phyloP scores from a whole-genome alignment of 306 rosid species.

The Benincasa hispida region DNA sequence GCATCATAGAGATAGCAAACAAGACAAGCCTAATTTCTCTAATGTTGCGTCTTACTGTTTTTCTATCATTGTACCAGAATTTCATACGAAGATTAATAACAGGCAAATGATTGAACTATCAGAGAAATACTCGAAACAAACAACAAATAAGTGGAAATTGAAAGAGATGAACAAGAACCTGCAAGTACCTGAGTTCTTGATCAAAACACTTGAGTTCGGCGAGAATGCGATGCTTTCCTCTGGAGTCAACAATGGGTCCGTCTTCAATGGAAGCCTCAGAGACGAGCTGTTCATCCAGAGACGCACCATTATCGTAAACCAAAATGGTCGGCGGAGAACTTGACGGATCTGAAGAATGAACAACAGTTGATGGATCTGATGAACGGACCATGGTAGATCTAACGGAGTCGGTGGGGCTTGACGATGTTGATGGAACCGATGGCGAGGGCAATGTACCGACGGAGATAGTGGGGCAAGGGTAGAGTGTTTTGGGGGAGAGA shows the following conservation, averaged over 20 bases:
- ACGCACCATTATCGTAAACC: constrained; percentile 62
- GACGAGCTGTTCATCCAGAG: constrained; percentile 31
- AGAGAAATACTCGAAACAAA: background rate
- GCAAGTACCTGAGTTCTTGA: constrained; percentile 52
- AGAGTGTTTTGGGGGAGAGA: too few species aligned
- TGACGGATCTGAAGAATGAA: too few species aligned
- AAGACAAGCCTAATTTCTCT: background rate
- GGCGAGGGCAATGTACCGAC: too few species aligned
- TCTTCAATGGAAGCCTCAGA: background rate
- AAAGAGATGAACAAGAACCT: constrained; percentile 24
- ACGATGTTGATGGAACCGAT: too few species aligned
- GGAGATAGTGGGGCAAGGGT: too few species aligned
- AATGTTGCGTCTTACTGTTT: background rate
- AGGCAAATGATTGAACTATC: background rate
- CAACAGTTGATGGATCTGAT: too few species aligned
- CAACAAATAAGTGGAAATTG: background rate
- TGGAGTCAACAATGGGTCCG: constrained; percentile 25
- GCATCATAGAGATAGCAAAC: background rate
- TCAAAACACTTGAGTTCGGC: constrained; percentile 69
- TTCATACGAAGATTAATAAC: background rate
- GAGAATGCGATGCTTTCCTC: constrained; percentile 73
- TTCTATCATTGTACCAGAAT: background rate
- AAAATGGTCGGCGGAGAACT: too few species aligned
- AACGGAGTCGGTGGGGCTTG: too few species aligned
- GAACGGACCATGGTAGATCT: too few species aligned